Percentiles rank a stretch among this genome's conserved stretches.
Evolutionary conservation across 2,329 filamentous ascomycete species (phyloP).

Genomic region (Clonostachys rhizophaga): DNA sequence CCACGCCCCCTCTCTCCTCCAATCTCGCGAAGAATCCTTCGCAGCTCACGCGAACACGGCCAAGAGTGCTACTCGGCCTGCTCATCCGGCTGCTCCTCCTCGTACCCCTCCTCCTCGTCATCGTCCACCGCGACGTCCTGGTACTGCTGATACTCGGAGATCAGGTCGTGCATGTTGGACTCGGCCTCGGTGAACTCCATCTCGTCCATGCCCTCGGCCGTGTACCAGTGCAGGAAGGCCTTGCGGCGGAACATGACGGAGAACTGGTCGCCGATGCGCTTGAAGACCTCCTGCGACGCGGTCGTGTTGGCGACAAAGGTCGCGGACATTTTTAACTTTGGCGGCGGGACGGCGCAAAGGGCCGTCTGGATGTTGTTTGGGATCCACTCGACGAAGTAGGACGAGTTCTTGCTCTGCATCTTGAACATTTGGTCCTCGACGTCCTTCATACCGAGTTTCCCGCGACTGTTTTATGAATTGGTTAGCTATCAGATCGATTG

Average conservation of each 20-base stretch:
- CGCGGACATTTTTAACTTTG: conserved; percentile 97
- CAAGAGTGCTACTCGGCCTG: conserved; percentile 50
- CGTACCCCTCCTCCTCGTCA: conserved; percentile 85
- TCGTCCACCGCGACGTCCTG: conserved; percentile 98
- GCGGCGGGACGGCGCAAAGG: conserved; percentile 96
- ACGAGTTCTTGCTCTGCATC: conserved; percentile 99
- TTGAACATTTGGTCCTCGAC: conserved; percentile 99
- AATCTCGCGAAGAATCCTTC: too few species aligned
- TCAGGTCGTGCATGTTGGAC: conserved; percentile 99
- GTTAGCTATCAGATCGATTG: conserved; percentile 6
- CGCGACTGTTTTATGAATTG: conserved; percentile 57
- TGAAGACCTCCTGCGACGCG: conserved; percentile 99
- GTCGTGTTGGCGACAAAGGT: conserved; percentile 99
- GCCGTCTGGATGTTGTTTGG: conserved; percentile 99
- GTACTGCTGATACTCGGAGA: conserved; percentile 99
- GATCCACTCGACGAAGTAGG: conserved; percentile 99
- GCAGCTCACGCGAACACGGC: too few species aligned
- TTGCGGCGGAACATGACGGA: conserved; percentile 99
- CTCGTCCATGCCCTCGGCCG: conserved; percentile 99
- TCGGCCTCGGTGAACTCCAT: conserved; percentile 99
- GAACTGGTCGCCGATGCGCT: conserved; percentile 99
- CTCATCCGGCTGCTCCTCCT: conserved; percentile 76
- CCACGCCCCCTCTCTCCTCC: too few species aligned
- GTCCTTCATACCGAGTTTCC: conserved; percentile 99
- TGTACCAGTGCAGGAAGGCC: conserved; percentile 99